Evolutionary conservation across 108 stramenopile species (phyloP), one percentile per base, ranked within the genome.

Genomic region (Nannochloropsis gaditana): DNA sequence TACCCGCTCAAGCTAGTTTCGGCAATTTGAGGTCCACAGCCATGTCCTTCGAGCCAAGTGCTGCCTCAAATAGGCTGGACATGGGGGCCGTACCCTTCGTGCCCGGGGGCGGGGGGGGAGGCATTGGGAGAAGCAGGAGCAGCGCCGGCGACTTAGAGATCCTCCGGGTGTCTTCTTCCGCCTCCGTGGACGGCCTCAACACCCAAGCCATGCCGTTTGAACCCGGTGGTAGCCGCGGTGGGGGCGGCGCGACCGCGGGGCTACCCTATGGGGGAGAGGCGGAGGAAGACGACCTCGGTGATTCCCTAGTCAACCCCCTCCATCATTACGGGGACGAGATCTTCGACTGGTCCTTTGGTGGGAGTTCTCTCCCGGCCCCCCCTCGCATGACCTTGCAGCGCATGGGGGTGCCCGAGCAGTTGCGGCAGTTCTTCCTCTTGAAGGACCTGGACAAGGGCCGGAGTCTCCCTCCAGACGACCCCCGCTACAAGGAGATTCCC

Each of bases 401-500:
- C 19, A 86, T 82, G 43, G 86, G 82, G 17, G 43, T 86, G 42
- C 86, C 86, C 5, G 86, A 86, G 82, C 86, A 83, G 44, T 84
- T 89, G 21, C 87, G 84, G 80, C 79, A 84, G 21, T 44, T 84
- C 44, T 87, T 87, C 87, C 86, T 84, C 84, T 41, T 19, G 45
- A 86, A 85, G 19, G 84, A 84, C 21, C 47, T 87, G n/a, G 86
- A 86, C 45, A 80, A 45, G 9, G 45, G 87, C 43, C 17, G 84
- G 45, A 84, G 85, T 19, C 44, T 89, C 15, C 83, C 86, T 83
- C 88, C 88, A 31, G 86, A 89, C 45, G 88, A 89, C 80, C 73
- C 84, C n/a, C 86, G 88, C 41, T 79, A 84, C 31, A 89, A 89
- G 31, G 88, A 89, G 84, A 84, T 89, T 6, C 88, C 88, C 5